Evolutionary conservation across 179 eudicot species (phyloP), one percentile per base, ranked within the genome.

Genomic region (Patellifolia procumbens): DNA sequence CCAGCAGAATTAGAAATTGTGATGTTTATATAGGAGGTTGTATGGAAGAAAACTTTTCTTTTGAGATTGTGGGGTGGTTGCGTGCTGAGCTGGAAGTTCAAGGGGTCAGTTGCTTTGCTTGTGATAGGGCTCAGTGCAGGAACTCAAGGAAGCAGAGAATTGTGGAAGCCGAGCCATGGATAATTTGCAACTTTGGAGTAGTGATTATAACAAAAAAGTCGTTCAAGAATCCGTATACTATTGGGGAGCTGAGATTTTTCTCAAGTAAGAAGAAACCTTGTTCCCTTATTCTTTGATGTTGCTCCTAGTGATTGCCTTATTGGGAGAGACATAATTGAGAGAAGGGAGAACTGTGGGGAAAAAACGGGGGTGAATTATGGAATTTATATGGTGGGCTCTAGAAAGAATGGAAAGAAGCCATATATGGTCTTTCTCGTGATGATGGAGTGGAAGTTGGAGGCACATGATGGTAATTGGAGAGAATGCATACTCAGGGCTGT

Each of bases 371-470:
- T 24, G 92, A 90, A 51, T 81, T 91, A 19, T 91, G 97, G 97
- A 84, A 82, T 64, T 34, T 83, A 2, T 91, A 90, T 78, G 94
- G 91, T 32, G 99, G 99, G 68, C 68, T 88, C 34, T 97, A 96
- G 86, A 88, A 89, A 80, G 99, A 91, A 79, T 96, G 99, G 99
- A 96, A 80, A 84, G 97, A 96, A 70, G 99, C 98, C 1, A 83
- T 96, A 28, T 79, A 83, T 75, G 86, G 89, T 10, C 90, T 96
- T 70, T 89, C 92, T 55, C 88, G 92, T 31, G 92, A 88, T 26
- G 98, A 90, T 76, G 99, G n/a, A 93, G 76, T 93, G 97, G 94
- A 93, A 90, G 74, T 81, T 96, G 17, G 99, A 90, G 82, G 97
- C 96, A 67, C 84, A 82, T 43, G 89, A 82, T 81, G 99, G 96